Percentiles rank a stretch among this genome's conserved stretches.
phyloP scores from a whole-genome alignment of 2,329 filamentous ascomycete species.

The Colletotrichum graminicola region DNA sequence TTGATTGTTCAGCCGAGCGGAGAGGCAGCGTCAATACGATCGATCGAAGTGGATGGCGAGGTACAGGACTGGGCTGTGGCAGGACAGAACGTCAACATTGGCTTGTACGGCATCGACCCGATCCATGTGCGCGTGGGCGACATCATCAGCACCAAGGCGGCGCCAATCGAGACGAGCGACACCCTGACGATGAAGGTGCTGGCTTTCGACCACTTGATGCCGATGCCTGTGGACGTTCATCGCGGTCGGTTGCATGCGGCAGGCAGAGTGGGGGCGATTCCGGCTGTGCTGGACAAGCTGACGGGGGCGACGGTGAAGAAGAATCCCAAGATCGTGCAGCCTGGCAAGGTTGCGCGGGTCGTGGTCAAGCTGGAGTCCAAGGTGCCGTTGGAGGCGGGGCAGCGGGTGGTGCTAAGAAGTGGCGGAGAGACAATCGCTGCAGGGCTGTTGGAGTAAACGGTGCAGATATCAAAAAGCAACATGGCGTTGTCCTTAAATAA shows the following conservation, averaged over 20 bases:
- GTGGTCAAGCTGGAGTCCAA: slow-evolving; percentile 79
- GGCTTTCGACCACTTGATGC: slow-evolving; percentile 89
- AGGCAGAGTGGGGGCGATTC: slow-evolving; percentile 78
- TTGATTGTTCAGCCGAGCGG: slow-evolving; percentile 84
- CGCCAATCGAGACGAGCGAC: slow-evolving; percentile 78
- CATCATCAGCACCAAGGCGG: slow-evolving; percentile 79
- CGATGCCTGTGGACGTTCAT: slow-evolving; percentile 91
- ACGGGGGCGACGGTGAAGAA: slow-evolving; percentile 83
- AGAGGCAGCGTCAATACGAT: slow-evolving; percentile 85
- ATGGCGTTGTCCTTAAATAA: neutral
- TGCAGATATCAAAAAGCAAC: slow-evolving; percentile 24
- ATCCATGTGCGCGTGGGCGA: slow-evolving; percentile 87
- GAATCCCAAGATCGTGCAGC: slow-evolving; percentile 85
- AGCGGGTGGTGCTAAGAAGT: slow-evolving; percentile 83
- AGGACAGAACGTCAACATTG: slow-evolving; percentile 88
- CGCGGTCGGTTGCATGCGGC: slow-evolving; percentile 84
- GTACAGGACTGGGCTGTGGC: slow-evolving; percentile 90
- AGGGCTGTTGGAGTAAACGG: slow-evolving; percentile 78
- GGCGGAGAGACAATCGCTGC: slow-evolving; percentile 89
- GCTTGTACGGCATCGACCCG: slow-evolving; percentile 86
- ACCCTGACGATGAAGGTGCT: slow-evolving; percentile 86
- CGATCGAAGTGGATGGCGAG: slow-evolving; percentile 80
- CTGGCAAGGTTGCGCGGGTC: slow-evolving; percentile 81
- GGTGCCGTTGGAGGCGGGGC: slow-evolving; percentile 83
- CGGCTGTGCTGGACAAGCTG: slow-evolving; percentile 82